Percentiles rank a stretch among this genome's conserved stretches.
Evolutionary conservation across 2,329 filamentous ascomycete species (phyloP).

Genomic region (Pezicula rhizophila): DNA sequence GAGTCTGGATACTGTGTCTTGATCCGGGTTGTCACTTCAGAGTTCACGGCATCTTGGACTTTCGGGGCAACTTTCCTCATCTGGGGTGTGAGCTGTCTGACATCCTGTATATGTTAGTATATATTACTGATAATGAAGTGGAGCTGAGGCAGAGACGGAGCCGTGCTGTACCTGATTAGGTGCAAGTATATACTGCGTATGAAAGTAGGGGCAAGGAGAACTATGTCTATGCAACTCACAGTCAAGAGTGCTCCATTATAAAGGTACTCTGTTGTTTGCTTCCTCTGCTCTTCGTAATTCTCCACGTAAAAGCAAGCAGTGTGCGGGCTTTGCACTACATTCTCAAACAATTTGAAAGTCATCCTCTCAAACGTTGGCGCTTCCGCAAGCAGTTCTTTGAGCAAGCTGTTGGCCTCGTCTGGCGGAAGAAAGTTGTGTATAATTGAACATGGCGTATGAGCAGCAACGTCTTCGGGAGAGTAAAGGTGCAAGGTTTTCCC

Average conservation of each 20-base stretch:
- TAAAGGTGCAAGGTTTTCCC: slow-evolving; percentile 82
- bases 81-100: slow-evolving; percentile 69
- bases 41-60: slow-evolving; percentile 72
- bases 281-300: slow-evolving; percentile 59
- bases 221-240: slow-evolving; percentile 30
- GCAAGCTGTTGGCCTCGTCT: slow-evolving; percentile 64
- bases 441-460: slow-evolving; percentile 83
- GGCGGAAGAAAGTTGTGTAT: slow-evolving; percentile 82
- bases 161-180: background rate
- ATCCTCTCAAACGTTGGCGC: slow-evolving; percentile 62
- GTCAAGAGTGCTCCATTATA: slow-evolving; percentile 77
- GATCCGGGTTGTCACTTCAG: slow-evolving; percentile 68
- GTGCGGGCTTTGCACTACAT: slow-evolving; percentile 78
- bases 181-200: background rate
- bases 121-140: background rate
- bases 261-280: slow-evolving; percentile 72
- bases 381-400: slow-evolving; percentile 71
- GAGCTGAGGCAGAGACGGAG: background rate
- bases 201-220: too few species aligned
- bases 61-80: slow-evolving; percentile 63
- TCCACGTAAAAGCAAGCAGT: slow-evolving; percentile 80
- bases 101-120: slow-evolving; percentile 44
- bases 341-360: slow-evolving; percentile 83
- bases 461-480: slow-evolving; percentile 71
- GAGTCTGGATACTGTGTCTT: slow-evolving; percentile 59